These are phyloP conservation scores for Cylindrotheca fusiformis DNA, from an alignment of 108 stramenopile species.

Conservation along the genomic window DNA sequence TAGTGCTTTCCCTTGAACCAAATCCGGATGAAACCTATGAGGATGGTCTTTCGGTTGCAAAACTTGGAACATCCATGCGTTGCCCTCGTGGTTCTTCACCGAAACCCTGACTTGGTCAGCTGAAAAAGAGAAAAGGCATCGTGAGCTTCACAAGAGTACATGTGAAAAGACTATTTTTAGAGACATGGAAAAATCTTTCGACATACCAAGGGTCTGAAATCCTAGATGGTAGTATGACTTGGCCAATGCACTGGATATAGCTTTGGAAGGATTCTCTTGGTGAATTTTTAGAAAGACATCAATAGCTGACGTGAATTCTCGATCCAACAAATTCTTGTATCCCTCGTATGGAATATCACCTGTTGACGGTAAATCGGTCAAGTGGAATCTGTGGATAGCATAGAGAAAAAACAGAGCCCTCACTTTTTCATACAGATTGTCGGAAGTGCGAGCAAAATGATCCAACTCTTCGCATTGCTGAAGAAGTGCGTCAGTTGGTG, in stretches of 20 bases:
- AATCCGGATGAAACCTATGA: slow-evolving; percentile 10
- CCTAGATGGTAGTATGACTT: slow-evolving; percentile 48
- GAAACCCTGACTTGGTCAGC: slow-evolving; percentile 50
- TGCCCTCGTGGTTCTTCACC: slow-evolving; percentile 45
- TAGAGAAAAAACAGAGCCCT: slow-evolving; percentile 45
- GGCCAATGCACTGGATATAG: slow-evolving; percentile 52
- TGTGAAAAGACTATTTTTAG: too few species aligned
- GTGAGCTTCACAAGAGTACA: too few species aligned
- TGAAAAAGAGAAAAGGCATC: too few species aligned
- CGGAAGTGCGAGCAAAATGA: slow-evolving; percentile 7
- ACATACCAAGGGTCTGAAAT: slow-evolving; percentile 55
- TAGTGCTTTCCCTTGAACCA: slow-evolving; percentile 12
- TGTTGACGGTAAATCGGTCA: slow-evolving; percentile 9
- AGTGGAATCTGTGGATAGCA: slow-evolving; percentile 53
- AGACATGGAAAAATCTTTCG: too few species aligned
- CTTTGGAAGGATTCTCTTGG: slow-evolving; percentile 7
- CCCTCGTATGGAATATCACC: slow-evolving; percentile 36
- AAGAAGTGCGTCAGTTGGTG: not conserved
- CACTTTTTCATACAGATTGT: slow-evolving; percentile 39
- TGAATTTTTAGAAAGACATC: slow-evolving; percentile 33
- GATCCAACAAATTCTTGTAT: slow-evolving; percentile 36
- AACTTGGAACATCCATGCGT: slow-evolving; percentile 55
- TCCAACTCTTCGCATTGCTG: slow-evolving; percentile 21
- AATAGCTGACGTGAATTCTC: slow-evolving; percentile 46
- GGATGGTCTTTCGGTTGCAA: slow-evolving; percentile 4